phyloP scores from a whole-genome alignment of 768 basidiomycete genomes.

The Termitomyces sp. region DNA sequence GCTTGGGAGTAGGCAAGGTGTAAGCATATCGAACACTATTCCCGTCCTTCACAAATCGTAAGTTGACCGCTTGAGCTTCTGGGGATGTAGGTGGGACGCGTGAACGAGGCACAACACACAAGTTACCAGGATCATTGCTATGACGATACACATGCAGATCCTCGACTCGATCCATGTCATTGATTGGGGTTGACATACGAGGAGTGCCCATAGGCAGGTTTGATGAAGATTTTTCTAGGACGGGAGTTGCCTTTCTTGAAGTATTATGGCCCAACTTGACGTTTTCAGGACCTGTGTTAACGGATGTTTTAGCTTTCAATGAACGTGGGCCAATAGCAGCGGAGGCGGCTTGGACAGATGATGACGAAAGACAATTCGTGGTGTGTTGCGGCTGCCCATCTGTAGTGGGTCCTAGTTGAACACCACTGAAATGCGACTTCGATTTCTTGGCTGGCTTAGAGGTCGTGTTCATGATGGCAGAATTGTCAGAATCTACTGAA shows the following conservation, averaged over 20 bases:
- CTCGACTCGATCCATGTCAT: neutral
- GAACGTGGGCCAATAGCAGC: neutral
- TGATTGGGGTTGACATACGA: neutral
- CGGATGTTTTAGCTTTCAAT: neutral
- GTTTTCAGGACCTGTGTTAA: neutral
- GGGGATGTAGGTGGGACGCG: slow-evolving; percentile 15
- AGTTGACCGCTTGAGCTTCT: slow-evolving; percentile 23
- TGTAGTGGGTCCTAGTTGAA: slow-evolving; percentile 9
- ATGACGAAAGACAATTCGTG: neutral
- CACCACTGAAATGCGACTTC: slow-evolving; percentile 12
- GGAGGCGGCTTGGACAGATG: neutral
- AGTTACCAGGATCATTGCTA: slow-evolving; percentile 22
- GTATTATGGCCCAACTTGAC: neutral
- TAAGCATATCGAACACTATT: slow-evolving; percentile 12
- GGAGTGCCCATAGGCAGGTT: neutral
- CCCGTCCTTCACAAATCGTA: slow-evolving; percentile 18
- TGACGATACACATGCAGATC: slow-evolving; percentile 17
- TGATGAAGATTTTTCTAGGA: neutral
- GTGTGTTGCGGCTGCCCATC: neutral
- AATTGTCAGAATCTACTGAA: neutral
- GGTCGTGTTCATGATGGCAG: neutral
- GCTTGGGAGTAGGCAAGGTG: slow-evolving; percentile 2
- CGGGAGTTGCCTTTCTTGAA: neutral
- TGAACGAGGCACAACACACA: slow-evolving; percentile 16
- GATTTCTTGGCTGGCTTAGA: slow-evolving; percentile 10